A percentile compares a stretch with the other conserved stretches of the same genome.
Conservation (phyloP, 306 rosid species). For the Luffa aegyptiaca region DNA sequence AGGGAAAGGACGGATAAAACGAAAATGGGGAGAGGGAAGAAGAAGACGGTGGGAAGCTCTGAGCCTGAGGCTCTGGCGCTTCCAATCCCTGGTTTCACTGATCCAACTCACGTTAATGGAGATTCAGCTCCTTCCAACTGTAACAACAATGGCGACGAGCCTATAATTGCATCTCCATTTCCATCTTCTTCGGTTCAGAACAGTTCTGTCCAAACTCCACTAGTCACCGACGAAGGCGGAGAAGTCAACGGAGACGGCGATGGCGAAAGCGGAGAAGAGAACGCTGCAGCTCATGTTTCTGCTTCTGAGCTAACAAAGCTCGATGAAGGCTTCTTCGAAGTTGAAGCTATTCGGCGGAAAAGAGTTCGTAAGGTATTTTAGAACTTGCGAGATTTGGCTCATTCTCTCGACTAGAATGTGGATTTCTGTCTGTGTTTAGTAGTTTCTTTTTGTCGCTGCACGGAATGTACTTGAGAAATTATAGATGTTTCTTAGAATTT, state of each 20-base stretch:
- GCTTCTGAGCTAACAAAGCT: constrained; percentile 29
- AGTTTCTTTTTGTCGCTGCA: not conserved
- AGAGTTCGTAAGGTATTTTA: constrained; percentile 60
- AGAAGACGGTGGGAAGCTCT: constrained; percentile 17
- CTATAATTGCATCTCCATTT: not conserved
- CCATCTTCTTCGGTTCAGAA: not conserved
- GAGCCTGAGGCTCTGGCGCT: constrained; percentile 24
- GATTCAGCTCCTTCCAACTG: not conserved
- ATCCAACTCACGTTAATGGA: not conserved
- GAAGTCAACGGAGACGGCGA: constrained; percentile 13
- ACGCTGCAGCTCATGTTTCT: not conserved
- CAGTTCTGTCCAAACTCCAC: constrained; percentile 15
- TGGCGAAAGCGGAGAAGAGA: constrained; percentile 16
- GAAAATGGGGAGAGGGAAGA: constrained; percentile 41
- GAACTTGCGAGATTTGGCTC: not conserved
- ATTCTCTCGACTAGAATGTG: not conserved
- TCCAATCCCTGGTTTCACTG: not conserved
- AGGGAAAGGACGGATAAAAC: constrained; percentile 9
- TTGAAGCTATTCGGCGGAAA: constrained; percentile 73
- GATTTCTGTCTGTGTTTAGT: not conserved
- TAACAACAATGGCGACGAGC: not conserved
- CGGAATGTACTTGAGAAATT: not conserved
- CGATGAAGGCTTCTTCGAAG: constrained; percentile 65
- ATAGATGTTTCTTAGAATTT: not conserved
- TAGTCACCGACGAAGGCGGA: constrained; percentile 13